Evolutionary conservation across 352 stramenopile genomes (phyloP).

Genomic region (Aphanomyces astaci): DNA sequence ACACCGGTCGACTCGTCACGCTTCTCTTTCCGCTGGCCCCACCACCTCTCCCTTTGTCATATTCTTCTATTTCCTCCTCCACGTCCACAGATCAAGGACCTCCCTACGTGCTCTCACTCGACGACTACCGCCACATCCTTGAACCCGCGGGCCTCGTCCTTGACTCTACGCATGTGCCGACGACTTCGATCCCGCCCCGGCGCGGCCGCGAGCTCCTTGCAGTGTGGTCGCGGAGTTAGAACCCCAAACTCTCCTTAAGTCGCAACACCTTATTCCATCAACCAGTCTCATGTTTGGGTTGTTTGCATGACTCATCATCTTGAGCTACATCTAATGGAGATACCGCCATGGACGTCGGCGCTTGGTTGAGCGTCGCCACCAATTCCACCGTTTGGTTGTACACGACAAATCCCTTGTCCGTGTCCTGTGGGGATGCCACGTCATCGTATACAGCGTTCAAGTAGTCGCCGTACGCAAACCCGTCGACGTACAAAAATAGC

Average conservation of each 20-base stretch:
- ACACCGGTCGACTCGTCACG: neutral
- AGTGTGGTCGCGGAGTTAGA: neutral
- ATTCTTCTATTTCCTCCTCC: neutral
- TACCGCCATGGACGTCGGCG: neutral
- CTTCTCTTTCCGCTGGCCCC: conserved; percentile 4
- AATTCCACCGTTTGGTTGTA: conserved; percentile 23
- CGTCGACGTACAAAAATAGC: conserved; percentile 31
- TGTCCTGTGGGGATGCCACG: no score
- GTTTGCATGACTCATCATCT: neutral
- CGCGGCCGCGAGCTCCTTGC: conserved; percentile 3
- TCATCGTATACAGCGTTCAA: no score
- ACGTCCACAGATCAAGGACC: neutral
- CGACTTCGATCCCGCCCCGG: neutral
- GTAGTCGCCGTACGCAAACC: conserved; percentile 26
- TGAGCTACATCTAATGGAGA: neutral
- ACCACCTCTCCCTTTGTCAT: no score
- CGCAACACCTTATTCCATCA: neutral
- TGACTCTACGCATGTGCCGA: neutral
- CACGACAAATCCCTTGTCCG: conserved; percentile 9
- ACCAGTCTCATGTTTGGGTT: no score
- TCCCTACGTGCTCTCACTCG: neutral
- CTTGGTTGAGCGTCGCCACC: conserved; percentile 15
- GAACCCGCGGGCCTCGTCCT: neutral
- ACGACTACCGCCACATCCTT: neutral
- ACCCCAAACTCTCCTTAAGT: neutral